Conservation (phyloP, 352 stramenopile species). For the Phytophthora tubulina region DNA sequence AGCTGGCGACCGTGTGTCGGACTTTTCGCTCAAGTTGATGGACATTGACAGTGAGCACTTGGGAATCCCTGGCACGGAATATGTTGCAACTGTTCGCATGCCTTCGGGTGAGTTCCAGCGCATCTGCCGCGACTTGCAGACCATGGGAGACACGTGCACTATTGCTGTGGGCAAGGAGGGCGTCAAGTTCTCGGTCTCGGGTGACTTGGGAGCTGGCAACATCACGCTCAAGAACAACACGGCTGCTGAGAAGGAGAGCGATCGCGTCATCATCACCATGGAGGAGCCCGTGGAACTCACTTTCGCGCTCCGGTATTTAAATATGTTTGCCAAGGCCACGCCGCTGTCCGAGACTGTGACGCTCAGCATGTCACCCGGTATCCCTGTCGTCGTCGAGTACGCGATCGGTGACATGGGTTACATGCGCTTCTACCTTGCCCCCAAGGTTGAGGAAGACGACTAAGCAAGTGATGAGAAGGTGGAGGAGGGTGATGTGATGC, state of each 20-base stretch:
- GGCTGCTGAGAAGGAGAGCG: conserved; percentile 87
- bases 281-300: conserved; percentile 98
- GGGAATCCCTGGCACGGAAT: conserved; percentile 98
- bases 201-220: conserved; percentile 97
- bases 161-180: conserved; percentile 98
- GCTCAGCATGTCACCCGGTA: conserved; percentile 97
- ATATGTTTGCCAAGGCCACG: conserved; percentile 99
- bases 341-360: conserved; percentile 95
- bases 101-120: conserved; percentile 97
- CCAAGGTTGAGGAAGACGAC: conserved; percentile 99
- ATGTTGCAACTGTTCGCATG: conserved; percentile 97
- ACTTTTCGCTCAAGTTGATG: conserved; percentile 99
- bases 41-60: conserved; percentile 99
- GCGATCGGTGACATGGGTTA: conserved; percentile 97
- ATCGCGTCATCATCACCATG: conserved; percentile 98
- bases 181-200: conserved; percentile 97
- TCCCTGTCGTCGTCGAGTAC: conserved; percentile 99
- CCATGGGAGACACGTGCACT: conserved; percentile 98
- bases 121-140: conserved; percentile 98
- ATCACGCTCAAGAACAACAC: conserved; percentile 94
- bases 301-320: conserved; percentile 99
- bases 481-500: not conserved
- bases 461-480: conserved; percentile 44
- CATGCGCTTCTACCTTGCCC: conserved; percentile 99
- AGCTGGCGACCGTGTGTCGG: conserved; percentile 93